Evolutionary conservation across 2,329 filamentous ascomycete genomes (phyloP).

Genomic region (Tolypocladium nubicola): DNA sequence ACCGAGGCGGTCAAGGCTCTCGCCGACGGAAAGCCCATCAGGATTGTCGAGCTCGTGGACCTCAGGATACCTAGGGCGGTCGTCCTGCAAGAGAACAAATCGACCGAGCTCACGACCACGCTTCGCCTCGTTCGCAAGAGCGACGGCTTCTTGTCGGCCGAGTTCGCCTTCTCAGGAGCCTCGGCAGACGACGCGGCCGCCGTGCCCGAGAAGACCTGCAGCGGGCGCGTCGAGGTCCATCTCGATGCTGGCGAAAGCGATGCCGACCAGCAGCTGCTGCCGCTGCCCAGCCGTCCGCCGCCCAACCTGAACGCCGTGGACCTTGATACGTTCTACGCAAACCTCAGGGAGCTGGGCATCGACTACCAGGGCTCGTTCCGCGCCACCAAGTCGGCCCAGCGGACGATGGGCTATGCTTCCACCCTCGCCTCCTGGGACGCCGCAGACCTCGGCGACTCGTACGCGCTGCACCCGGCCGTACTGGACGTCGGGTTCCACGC

Average conservation of each 20-base stretch:
- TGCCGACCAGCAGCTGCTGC: not conserved
- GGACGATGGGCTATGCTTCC: not conserved
- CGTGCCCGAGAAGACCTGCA: not conserved
- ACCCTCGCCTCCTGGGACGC: not conserved
- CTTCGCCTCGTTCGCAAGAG: not conserved
- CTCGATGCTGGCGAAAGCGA: not conserved
- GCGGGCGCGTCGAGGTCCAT: not conserved
- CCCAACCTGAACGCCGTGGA: not conserved
- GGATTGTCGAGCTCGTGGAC: not conserved
- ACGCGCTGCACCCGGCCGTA: not conserved
- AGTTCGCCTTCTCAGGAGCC: not conserved
- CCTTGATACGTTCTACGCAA: not conserved
- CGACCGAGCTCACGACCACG: not conserved
- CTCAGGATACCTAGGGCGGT: not conserved
- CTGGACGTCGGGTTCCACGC: not conserved
- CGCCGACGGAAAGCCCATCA: not conserved
- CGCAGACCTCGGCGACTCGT: not conserved
- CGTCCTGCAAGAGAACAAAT: not conserved
- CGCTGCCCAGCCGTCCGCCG: not conserved
- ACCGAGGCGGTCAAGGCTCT: constrained; percentile 25
- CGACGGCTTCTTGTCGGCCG: not conserved
- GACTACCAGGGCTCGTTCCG: not conserved
- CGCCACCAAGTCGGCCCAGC: not conserved
- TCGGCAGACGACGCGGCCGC: not conserved
- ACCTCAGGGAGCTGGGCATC: not conserved